These are phyloP conservation scores for Leccinum boreale DNA, from an alignment of 768 basidiomycete species.

Conservation along the genomic window DNA sequence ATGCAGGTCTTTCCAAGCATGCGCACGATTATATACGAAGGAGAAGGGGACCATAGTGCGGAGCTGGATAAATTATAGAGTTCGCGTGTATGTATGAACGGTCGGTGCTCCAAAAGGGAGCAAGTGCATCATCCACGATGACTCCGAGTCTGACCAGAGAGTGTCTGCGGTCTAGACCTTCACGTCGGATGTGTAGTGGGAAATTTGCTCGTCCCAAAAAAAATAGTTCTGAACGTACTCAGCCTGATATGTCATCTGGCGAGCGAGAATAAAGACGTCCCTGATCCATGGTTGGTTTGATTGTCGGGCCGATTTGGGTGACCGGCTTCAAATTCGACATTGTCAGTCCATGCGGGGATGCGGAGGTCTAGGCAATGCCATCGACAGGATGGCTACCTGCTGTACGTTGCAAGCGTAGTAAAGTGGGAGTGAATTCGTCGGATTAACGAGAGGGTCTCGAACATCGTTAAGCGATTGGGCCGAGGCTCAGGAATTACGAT, in stretches of 20 bases:
- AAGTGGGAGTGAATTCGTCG: background rate
- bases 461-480: conserved; percentile 4
- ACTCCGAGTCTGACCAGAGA: background rate
- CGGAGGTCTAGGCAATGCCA: conserved; percentile 9
- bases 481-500: background rate
- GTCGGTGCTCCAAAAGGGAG: background rate
- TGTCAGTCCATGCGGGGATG: background rate
- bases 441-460: conserved; percentile 4
- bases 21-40: conserved; percentile 8
- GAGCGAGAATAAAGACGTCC: background rate
- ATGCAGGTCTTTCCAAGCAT: background rate
- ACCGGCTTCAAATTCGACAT: background rate
- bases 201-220: background rate
- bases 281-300: background rate
- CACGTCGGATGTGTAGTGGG: background rate
- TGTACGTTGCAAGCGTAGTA: background rate
- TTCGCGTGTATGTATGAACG: background rate
- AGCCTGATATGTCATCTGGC: background rate
- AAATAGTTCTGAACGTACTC: conserved; percentile 2
- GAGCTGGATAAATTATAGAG: background rate
- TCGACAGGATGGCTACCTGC: conserved; percentile 4
- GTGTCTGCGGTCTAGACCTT: conserved; percentile 11
- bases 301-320: background rate
- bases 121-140: background rate
- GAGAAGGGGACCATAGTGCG: background rate